A percentile compares a stretch with the other conserved stretches of the same genome.
These are phyloP conservation scores for Histomonas meleagridis DNA, from an alignment of 208 protist genomes.

Conservation along the genomic window DNA sequence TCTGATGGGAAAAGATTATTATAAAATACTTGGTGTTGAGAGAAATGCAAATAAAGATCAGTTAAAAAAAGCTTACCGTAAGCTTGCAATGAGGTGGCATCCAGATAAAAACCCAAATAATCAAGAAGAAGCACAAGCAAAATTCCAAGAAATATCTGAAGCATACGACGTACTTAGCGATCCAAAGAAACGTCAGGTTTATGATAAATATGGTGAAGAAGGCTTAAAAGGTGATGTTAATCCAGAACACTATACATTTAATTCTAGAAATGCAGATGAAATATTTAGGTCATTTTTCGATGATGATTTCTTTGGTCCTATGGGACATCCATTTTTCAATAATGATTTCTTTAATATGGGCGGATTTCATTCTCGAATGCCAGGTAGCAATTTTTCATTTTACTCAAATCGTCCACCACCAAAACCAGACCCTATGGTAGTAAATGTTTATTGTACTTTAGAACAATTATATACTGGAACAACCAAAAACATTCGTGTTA, in stretches of 20 bases:
- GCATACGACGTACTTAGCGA: slow-evolving; percentile 39
- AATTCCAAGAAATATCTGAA: slow-evolving; percentile 43
- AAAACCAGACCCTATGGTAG: background rate
- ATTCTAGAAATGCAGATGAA: background rate
- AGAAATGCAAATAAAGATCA: background rate
- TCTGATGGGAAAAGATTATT: slow-evolving; percentile 31
- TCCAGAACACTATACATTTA: slow-evolving; percentile 24
- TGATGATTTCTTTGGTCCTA: background rate
- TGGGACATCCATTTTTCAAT: too few relatives aligned
- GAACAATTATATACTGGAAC: background rate
- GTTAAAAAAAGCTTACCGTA: slow-evolving; percentile 22
- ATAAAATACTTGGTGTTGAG: slow-evolving; percentile 17
- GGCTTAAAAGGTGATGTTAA: slow-evolving; percentile 41
- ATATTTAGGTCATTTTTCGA: slow-evolving; percentile 36
- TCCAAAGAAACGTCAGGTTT: slow-evolving; percentile 46
- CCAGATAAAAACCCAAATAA: slow-evolving; percentile 42
- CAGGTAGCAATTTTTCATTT: too few relatives aligned
- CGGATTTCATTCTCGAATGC: too few relatives aligned
- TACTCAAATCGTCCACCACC: background rate
- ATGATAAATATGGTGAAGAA: slow-evolving; percentile 51
- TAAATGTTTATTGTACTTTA: background rate
- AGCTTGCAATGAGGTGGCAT: slow-evolving; percentile 38
- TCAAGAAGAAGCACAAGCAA: slow-evolving; percentile 38
- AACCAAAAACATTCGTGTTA: background rate
- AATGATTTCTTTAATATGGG: too few relatives aligned